Percentiles rank a stretch among this genome's conserved stretches.
phyloP scores from a whole-genome alignment of 2,329 filamentous ascomycete genomes.

The Penicillium capsulatum region DNA sequence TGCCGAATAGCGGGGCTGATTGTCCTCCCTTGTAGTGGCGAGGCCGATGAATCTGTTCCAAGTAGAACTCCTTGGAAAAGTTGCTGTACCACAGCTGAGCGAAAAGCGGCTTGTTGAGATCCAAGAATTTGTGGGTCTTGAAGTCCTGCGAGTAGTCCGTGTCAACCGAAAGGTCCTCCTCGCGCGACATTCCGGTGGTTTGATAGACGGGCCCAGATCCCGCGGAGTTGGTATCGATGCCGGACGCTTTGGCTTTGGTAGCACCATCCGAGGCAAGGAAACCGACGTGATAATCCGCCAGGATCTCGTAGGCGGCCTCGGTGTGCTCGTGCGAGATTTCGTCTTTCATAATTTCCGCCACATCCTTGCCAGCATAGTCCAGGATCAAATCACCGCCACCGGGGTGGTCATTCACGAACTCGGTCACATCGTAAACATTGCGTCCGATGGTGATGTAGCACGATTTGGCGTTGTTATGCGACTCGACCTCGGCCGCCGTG shows the following conservation, averaged over 20 bases:
- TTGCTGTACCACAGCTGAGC: slow-evolving; percentile 83
- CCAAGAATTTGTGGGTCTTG: slow-evolving; percentile 88
- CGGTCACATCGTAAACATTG: slow-evolving; percentile 92
- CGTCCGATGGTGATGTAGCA: slow-evolving; percentile 89
- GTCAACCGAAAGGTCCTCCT: slow-evolving; percentile 79
- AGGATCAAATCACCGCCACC: slow-evolving; percentile 84
- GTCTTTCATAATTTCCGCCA: slow-evolving; percentile 77
- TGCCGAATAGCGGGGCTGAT: slow-evolving; percentile 91
- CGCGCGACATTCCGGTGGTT: slow-evolving; percentile 80
- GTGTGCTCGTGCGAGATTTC: slow-evolving; percentile 77
- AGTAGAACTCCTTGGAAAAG: slow-evolving; percentile 93
- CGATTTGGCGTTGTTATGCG: slow-evolving; percentile 73
- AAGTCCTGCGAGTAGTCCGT: slow-evolving; percentile 75
- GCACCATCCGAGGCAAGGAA: slow-evolving; percentile 65
- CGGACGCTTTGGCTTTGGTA: slow-evolving; percentile 27
- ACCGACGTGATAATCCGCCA: slow-evolving; percentile 81
- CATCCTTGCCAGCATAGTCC: slow-evolving; percentile 84
- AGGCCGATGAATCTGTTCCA: slow-evolving; percentile 92
- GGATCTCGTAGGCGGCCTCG: slow-evolving; percentile 90
- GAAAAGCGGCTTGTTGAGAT: slow-evolving; percentile 78
- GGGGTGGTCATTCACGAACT: slow-evolving; percentile 85
- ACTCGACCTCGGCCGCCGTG: slow-evolving; percentile 71
- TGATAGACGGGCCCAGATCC: slow-evolving; percentile 39
- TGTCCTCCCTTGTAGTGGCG: slow-evolving; percentile 91
- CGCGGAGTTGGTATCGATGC: slow-evolving; percentile 28